These are phyloP conservation scores for Apophysomyces sp. DNA, from an alignment of 371 early-diverging fungal species.

Conservation along the genomic window DNA sequence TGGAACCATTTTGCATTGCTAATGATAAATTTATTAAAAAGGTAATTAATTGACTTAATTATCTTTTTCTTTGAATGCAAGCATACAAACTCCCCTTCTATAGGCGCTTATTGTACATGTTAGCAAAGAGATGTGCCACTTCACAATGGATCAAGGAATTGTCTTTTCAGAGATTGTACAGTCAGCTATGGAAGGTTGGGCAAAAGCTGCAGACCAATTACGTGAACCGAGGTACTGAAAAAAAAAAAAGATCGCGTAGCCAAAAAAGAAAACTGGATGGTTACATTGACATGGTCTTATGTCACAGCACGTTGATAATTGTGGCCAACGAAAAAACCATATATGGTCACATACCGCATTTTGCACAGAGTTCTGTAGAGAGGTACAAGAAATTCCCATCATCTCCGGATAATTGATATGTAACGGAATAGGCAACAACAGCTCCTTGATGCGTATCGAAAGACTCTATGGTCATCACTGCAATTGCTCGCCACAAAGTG, in stretches of 20 bases:
- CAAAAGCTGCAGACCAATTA: background rate
- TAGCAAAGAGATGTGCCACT: background rate
- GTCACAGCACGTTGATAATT: slow-evolving; percentile 7
- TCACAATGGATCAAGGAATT: background rate
- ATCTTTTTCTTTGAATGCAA: background rate
- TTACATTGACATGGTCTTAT: background rate
- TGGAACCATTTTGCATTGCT: slow-evolving; percentile 9
- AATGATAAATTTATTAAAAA: slow-evolving; percentile 6
- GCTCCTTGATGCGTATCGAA: background rate
- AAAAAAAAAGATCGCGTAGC: background rate
- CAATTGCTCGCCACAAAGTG: background rate
- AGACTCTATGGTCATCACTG: background rate
- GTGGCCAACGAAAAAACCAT: slow-evolving; percentile 10
- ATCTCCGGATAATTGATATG: background rate
- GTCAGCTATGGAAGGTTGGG: slow-evolving; percentile 10
- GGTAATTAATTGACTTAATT: background rate
- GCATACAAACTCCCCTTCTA: background rate
- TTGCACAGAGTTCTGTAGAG: background rate
- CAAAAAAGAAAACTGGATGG: background rate
- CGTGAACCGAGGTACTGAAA: background rate
- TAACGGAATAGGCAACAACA: background rate
- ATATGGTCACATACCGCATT: slow-evolving; percentile 4
- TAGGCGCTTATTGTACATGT: slow-evolving; percentile 13
- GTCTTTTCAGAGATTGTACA: background rate
- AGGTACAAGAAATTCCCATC: background rate